Percentiles rank a stretch among this genome's conserved stretches.
Evolutionary conservation across 371 early-diverging fungal species (phyloP).

Genomic region (Mucor lusitanicus): DNA sequence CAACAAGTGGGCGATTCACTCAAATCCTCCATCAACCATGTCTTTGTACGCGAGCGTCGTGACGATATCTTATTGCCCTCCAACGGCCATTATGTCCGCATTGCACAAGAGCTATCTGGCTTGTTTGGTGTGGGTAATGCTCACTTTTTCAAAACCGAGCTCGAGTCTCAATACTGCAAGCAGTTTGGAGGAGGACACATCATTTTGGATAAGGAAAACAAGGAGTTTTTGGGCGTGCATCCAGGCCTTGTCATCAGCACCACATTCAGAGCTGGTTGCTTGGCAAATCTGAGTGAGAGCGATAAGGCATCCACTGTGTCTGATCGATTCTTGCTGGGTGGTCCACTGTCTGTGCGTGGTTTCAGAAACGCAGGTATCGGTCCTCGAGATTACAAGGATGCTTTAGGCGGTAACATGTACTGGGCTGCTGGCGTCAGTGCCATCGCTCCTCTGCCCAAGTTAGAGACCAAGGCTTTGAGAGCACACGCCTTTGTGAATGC

Average conservation of each 20-base stretch:
- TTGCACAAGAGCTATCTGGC: conserved; percentile 80
- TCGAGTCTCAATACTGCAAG: conserved; percentile 56
- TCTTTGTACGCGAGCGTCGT: conserved; percentile 69
- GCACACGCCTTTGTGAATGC: conserved; percentile 89
- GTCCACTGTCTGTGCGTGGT: conserved; percentile 85
- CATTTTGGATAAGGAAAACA: conserved; percentile 28
- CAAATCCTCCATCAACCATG: conserved; percentile 79
- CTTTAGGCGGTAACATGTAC: conserved; percentile 86
- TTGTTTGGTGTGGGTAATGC: conserved; percentile 77
- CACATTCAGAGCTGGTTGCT: conserved; percentile 70
- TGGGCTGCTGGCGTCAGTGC: conserved; percentile 78
- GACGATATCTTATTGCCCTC: conserved; percentile 81
- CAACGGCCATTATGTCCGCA: conserved; percentile 67
- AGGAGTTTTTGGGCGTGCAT: conserved; percentile 30
- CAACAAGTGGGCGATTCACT: conserved; percentile 87
- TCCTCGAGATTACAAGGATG: conserved; percentile 83
- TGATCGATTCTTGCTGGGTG: conserved; percentile 90
- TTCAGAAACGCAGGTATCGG: conserved; percentile 88
- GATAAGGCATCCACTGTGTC: conserved; percentile 58
- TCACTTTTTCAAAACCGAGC: conserved; percentile 70
- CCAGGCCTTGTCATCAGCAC: conserved; percentile 49
- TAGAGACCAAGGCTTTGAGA: conserved; percentile 64
- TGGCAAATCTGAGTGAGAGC: conserved; percentile 60
- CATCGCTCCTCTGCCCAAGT: conserved; percentile 80
- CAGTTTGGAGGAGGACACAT: conserved; percentile 39